These are phyloP conservation scores for Tephrocybe rancida DNA, from an alignment of 768 basidiomycete species.

Conservation along the genomic window DNA sequence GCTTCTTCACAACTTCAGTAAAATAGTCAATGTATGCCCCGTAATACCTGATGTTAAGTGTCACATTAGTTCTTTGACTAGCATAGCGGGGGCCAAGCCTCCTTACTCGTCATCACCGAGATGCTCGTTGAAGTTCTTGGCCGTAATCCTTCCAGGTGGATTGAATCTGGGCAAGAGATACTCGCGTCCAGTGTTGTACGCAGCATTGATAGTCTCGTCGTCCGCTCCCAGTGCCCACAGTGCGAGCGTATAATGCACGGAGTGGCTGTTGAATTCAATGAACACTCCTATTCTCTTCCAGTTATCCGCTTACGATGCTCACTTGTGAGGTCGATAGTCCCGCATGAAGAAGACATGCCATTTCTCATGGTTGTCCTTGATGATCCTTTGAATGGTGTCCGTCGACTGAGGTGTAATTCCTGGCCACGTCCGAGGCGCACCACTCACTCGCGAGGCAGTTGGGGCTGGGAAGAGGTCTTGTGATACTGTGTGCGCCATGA, in stretches of 20 bases:
- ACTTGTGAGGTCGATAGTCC: constrained; percentile 51
- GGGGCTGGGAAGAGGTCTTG: constrained; percentile 31
- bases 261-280: not conserved
- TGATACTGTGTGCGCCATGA: not conserved
- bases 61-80: not conserved
- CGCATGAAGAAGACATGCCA: constrained; percentile 54
- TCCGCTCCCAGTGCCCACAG: constrained; percentile 15
- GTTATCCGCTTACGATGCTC: not conserved
- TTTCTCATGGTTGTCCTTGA: constrained; percentile 51
- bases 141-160: constrained; percentile 45
- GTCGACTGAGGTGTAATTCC: constrained; percentile 37
- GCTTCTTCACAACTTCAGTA: constrained; percentile 35
- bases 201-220: constrained; percentile 32
- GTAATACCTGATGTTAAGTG: constrained; percentile 45
- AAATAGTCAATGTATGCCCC: constrained; percentile 56
- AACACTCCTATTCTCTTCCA: not conserved
- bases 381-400: constrained; percentile 24
- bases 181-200: constrained; percentile 32
- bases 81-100: not conserved
- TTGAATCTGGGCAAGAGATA: constrained; percentile 34
- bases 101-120: constrained; percentile 55
- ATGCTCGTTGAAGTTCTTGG: constrained; percentile 50
- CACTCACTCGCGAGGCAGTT: constrained; percentile 21
- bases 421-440: constrained; percentile 30
- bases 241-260: not conserved